These are phyloP conservation scores for Lizonia empirigonia DNA, from an alignment of 2,329 filamentous ascomycete species.

Conservation along the genomic window DNA sequence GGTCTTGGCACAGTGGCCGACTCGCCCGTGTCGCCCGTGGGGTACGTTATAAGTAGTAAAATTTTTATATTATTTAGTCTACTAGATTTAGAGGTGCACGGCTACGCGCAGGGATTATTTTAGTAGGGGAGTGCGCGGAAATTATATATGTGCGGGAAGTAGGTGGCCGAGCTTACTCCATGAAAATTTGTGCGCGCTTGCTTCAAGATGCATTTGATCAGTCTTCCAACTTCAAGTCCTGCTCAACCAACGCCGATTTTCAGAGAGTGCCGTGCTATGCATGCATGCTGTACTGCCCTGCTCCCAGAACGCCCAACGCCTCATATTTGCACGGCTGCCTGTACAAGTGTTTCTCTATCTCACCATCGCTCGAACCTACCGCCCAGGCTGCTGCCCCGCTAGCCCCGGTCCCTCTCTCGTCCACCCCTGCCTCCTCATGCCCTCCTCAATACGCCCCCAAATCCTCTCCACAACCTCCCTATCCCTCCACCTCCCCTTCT, in stretches of 20 bases:
- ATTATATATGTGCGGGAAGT: too few relatives aligned
- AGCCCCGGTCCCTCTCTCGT: conserved; percentile 68
- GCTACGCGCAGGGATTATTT: too few relatives aligned
- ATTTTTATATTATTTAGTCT: too few relatives aligned
- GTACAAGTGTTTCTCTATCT: neutral
- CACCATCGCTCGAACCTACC: conserved; percentile 7
- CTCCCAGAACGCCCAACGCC: conserved; percentile 12
- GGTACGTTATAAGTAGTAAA: too few relatives aligned
- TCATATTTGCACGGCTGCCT: neutral
- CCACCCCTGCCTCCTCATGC: conserved; percentile 88
- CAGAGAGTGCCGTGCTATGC: conserved; percentile 20
- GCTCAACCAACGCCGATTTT: conserved; percentile 7
- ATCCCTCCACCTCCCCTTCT: conserved; percentile 74
- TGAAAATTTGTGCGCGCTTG: neutral
- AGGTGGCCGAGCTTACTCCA: too few relatives aligned
- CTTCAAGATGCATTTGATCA: neutral
- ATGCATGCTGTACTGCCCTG: conserved; percentile 10
- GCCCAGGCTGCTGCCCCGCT: conserved; percentile 27
- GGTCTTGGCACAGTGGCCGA: too few relatives aligned
- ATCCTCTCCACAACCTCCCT: conserved; percentile 91
- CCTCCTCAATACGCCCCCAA: conserved; percentile 85
- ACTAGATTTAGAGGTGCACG: too few relatives aligned
- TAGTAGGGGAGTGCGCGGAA: too few relatives aligned
- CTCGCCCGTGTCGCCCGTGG: too few relatives aligned
- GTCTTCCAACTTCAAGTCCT: neutral